These are phyloP conservation scores for Houttuynia cordata DNA, from an alignment of 164 flowering plant genomes.

Conservation along the genomic window DNA sequence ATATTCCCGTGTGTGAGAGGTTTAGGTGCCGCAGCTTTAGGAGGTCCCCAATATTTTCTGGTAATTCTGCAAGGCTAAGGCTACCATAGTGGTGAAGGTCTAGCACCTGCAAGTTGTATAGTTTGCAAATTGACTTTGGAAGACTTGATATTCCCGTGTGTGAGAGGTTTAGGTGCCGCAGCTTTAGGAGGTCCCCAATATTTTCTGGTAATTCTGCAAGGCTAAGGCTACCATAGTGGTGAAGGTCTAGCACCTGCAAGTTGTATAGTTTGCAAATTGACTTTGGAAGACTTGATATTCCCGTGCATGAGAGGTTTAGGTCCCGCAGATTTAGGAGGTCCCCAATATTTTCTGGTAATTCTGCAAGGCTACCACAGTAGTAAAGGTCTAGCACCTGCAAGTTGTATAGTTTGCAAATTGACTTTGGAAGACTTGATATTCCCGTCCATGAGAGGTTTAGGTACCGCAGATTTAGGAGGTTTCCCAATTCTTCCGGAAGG, in stretches of 20 bases:
- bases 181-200: slow-evolving; percentile 1
- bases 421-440: slow-evolving; percentile 1
- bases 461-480: not conserved
- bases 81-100: not conserved
- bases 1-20: not conserved
- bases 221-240: not conserved
- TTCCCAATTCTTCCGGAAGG: not conserved
- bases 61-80: not conserved
- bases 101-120: slow-evolving; percentile 1
- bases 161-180: not conserved
- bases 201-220: not conserved
- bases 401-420: not conserved
- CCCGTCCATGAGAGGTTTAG: not conserved
- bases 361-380: not conserved
- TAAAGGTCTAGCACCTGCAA: not conserved
- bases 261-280: slow-evolving; percentile 1
- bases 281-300: not conserved
- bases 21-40: not conserved
- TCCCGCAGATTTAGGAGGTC: not conserved
- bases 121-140: not conserved
- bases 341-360: slow-evolving; percentile 2
- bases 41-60: slow-evolving; percentile 2
- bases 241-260: not conserved
- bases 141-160: not conserved
- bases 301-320: not conserved